These are phyloP conservation scores for Mucor circinelloides DNA, from an alignment of 371 early-diverging fungal genomes.

Conservation along the genomic window DNA sequence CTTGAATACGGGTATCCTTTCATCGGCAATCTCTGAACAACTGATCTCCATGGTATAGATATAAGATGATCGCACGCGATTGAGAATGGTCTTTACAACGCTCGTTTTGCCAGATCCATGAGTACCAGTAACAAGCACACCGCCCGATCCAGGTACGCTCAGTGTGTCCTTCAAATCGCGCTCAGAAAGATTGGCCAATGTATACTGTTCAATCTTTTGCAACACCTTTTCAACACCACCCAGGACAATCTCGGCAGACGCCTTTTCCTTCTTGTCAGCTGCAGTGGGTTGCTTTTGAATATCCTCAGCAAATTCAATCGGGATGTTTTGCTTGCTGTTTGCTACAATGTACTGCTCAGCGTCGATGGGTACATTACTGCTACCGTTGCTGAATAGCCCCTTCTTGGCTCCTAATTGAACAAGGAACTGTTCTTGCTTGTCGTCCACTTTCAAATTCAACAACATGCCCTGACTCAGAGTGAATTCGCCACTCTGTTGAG, in stretches of 20 bases:
- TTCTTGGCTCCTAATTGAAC: slow-evolving; percentile 43
- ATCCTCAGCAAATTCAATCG: slow-evolving; percentile 56
- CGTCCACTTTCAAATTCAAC: slow-evolving; percentile 10
- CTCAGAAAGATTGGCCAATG: slow-evolving; percentile 55
- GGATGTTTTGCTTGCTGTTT: slow-evolving; percentile 23
- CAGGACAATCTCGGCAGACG: slow-evolving; percentile 15
- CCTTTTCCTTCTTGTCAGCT: slow-evolving; percentile 3
- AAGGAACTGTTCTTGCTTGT: slow-evolving; percentile 16
- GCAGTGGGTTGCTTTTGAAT: slow-evolving; percentile 19
- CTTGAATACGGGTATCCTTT: slow-evolving; percentile 64
- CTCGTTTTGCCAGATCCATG: slow-evolving; percentile 89
- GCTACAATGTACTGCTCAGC: slow-evolving; percentile 42
- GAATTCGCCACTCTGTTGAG: slow-evolving; percentile 11
- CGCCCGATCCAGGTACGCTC: slow-evolving; percentile 66
- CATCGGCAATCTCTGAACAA: slow-evolving; percentile 69
- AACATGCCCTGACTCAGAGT: slow-evolving; percentile 31
- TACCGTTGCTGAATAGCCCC: slow-evolving; percentile 27
- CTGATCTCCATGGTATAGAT: slow-evolving; percentile 65
- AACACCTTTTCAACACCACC: slow-evolving; percentile 55
- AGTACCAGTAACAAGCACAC: slow-evolving; percentile 79
- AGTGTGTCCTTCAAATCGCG: slow-evolving; percentile 49
- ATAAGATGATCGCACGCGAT: slow-evolving; percentile 37
- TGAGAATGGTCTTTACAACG: slow-evolving; percentile 58
- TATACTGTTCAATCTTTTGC: slow-evolving; percentile 53
- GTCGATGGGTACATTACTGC: slow-evolving; percentile 9